Base-by-base conservation (phyloP, 805 yeast genomes). In the Ogataea populi-albae region DNA sequence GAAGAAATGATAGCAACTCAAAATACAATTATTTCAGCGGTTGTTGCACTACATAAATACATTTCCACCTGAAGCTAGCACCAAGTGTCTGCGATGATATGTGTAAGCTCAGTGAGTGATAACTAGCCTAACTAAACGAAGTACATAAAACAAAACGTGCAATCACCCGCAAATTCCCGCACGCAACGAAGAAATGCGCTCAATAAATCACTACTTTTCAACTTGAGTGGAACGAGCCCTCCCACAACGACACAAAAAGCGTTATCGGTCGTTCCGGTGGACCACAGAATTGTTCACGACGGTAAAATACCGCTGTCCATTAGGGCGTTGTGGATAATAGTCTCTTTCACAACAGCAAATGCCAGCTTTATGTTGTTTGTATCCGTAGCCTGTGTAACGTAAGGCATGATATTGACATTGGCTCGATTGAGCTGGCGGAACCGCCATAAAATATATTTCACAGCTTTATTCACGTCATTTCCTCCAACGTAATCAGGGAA, bases 401-500 rank as follows among this genome's bases (percentile, higher is more conserved):
- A 95, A 9, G 96, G 96, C 52, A 84, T 85, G 22, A 89, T 75
- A 41, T 81, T 83, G 44, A 87, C 66, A 15, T 87, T 86, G 1
- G 93, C 79, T 46, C 94, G 71, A 57, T 88, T 89, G 31, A 86
- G 77, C 57, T 83, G 87, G 25, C 86, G 80, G 57, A 88, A 88
- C 54, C 95, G 73, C 95, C 95, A 86, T 27, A 88, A 70, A 40
- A 89, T 86, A 52, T 87, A 88, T 59, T 86, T 87, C 23, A 93
- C 95, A 14, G 96, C 96, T 57, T 86, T 87, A 52, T 83, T 82
- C 37, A 87, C 83, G 55, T 86, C 89, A 43, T 73, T 70, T n/a
- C 96, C 96, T 23, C 96, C 96, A 15, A 78, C 81, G 55, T 88
- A 88, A 57, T 87, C 96, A 0, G 95, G 91, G 71, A 89, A 88